These are phyloP conservation scores for Leccinum subgranulosum DNA, from an alignment of 768 basidiomycete genomes.

Conservation along the genomic window DNA sequence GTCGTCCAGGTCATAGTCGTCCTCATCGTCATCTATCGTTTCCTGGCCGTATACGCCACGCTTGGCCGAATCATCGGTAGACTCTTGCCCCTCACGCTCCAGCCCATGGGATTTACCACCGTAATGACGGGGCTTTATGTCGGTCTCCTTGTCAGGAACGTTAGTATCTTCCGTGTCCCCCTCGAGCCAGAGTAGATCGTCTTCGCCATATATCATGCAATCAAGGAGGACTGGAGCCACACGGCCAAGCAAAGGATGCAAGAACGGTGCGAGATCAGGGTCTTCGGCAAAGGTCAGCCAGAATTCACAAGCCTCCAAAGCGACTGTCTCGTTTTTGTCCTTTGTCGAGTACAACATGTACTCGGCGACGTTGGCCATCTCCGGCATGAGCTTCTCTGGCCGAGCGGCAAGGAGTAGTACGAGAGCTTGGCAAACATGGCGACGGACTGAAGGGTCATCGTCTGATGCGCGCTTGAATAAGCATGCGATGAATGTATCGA, in stretches of 20 bases:
- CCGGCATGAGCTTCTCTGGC: conserved; percentile 95
- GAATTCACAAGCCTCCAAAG: conserved; percentile 98
- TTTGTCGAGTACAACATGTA: conserved; percentile 99
- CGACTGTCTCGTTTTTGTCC: conserved; percentile 95
- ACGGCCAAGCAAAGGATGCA: conserved; percentile 84
- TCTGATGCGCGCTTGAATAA: conserved; percentile 96
- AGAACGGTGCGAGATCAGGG: conserved; percentile 75
- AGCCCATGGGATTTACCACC: conserved; percentile 80
- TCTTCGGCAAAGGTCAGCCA: conserved; percentile 99
- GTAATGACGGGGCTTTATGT: conserved; percentile 96
- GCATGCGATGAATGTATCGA: conserved; percentile 90
- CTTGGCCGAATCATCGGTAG: conserved; percentile 36
- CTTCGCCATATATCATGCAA: conserved; percentile 97
- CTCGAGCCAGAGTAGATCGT: conserved; percentile 93
- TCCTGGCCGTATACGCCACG: conserved; percentile 77
- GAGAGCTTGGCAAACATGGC: conserved; percentile 93
- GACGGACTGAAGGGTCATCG: conserved; percentile 88
- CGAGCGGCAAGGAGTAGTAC: conserved; percentile 89
- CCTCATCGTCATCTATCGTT: conserved; percentile 79
- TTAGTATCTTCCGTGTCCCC: conserved; percentile 85
- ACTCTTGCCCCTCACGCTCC: conserved; percentile 59
- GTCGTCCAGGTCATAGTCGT: conserved; percentile 83
- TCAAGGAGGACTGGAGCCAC: conserved; percentile 94
- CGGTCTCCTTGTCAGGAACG: conserved; percentile 90
- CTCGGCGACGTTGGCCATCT: conserved; percentile 92